Percentiles rank a stretch among this genome's conserved stretches.
Evolutionary conservation across 179 eudicot genomes (phyloP).

Genomic region (Beta corolliflora): DNA sequence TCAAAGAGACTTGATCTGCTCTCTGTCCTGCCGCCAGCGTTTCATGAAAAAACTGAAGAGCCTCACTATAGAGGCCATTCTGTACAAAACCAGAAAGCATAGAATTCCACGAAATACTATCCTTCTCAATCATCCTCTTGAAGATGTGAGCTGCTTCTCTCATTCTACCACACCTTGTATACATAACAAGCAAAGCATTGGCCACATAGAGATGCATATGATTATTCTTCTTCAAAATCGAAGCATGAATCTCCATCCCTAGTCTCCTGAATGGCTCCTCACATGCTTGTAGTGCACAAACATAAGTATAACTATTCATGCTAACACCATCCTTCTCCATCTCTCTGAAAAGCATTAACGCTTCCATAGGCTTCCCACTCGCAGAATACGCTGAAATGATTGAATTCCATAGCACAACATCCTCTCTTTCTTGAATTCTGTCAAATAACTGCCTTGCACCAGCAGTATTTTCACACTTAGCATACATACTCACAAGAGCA

Average conservation of each 20-base stretch:
- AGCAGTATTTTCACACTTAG: slow-evolving; percentile 40
- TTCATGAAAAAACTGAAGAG: slow-evolving; percentile 32
- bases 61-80: slow-evolving; percentile 35
- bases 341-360: slow-evolving; percentile 54
- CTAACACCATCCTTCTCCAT: slow-evolving; percentile 53
- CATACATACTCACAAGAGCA: slow-evolving; percentile 52
- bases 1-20: slow-evolving; percentile 42
- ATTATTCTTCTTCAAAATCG: slow-evolving; percentile 43
- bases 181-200: slow-evolving; percentile 83
- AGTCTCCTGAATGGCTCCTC: slow-evolving; percentile 42
- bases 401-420: slow-evolving; percentile 65
- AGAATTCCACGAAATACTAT: slow-evolving; percentile 70
- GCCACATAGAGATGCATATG: slow-evolving; percentile 57
- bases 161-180: slow-evolving; percentile 60
- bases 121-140: slow-evolving; percentile 45
- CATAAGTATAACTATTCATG: slow-evolving; percentile 73
- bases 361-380: slow-evolving; percentile 38
- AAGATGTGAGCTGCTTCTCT: slow-evolving; percentile 58
- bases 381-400: slow-evolving; percentile 46
- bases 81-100: slow-evolving; percentile 49
- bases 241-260: slow-evolving; percentile 73
- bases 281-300: slow-evolving; percentile 67
- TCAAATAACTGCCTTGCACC: slow-evolving; percentile 57
- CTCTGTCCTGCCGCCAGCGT: slow-evolving; percentile 29
- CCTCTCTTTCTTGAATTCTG: slow-evolving; percentile 42